Percentiles rank a stretch among this genome's conserved stretches.
Conservation (phyloP, 768 basidiomycete genomes). For the Peribolospora baueri region DNA sequence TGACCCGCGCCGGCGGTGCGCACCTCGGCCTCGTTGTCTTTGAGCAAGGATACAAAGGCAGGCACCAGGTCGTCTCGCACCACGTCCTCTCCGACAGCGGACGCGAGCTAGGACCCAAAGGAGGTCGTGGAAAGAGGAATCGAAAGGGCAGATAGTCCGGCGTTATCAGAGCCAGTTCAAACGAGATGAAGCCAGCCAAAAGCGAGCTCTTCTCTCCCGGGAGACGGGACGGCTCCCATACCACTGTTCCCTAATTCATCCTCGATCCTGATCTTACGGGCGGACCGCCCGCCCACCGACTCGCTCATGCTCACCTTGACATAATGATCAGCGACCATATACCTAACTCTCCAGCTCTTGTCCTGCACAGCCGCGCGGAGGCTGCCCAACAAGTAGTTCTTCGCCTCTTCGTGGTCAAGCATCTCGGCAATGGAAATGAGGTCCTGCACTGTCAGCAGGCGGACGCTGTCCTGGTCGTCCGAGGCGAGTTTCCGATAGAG, state of each 20-base stretch:
- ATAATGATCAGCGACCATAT: slow-evolving; percentile 95
- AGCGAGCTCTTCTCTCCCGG: neutral
- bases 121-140: neutral
- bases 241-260: neutral
- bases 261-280: no score
- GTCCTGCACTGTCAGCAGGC: slow-evolving; percentile 81
- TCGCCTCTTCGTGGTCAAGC: slow-evolving; percentile 65
- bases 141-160: neutral
- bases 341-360: slow-evolving; percentile 95
- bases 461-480: slow-evolving; percentile 95
- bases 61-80: slow-evolving; percentile 81
- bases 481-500: slow-evolving; percentile 79
- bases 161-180: neutral
- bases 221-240: no score
- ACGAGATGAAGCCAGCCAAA: neutral
- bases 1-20: slow-evolving; percentile 87
- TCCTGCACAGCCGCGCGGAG: slow-evolving; percentile 70
- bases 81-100: slow-evolving; percentile 66
- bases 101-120: slow-evolving; percentile 39
- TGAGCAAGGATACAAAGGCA: slow-evolving; percentile 77
- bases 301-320: slow-evolving; percentile 40
- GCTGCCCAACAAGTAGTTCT: slow-evolving; percentile 65
- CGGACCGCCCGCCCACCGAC: no score
- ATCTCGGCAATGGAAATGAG: slow-evolving; percentile 75
- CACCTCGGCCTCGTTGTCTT: slow-evolving; percentile 97